Conservation (phyloP, 805 yeast genomes). For the Starmerella kuoi region DNA sequence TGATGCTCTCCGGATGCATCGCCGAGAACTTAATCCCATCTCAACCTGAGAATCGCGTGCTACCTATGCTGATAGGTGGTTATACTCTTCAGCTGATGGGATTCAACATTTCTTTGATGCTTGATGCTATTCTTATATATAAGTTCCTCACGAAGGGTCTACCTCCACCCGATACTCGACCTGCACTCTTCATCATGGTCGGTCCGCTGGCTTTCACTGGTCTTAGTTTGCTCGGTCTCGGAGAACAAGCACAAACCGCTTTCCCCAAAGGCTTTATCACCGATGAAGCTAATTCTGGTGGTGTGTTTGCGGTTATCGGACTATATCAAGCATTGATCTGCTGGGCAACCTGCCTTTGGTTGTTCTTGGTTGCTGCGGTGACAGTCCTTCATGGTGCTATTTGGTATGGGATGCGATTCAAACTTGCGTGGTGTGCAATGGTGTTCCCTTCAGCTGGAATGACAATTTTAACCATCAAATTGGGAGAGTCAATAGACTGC, state of each 20-base stretch:
- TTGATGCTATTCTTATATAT: not conserved
- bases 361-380: not conserved
- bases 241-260: not conserved
- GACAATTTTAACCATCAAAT: slow-evolving; percentile 2
- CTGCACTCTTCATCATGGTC: slow-evolving; percentile 6
- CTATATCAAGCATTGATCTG: slow-evolving; percentile 1
- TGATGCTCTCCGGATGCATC: slow-evolving; percentile 5
- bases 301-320: not conserved
- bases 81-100: slow-evolving; percentile 1
- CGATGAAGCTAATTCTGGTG: not conserved
- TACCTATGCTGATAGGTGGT: slow-evolving; percentile 4
- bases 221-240: not conserved
- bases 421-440: slow-evolving; percentile 6
- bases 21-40: not conserved
- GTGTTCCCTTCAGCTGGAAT: slow-evolving; percentile 6
- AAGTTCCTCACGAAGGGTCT: not conserved
- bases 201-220: slow-evolving; percentile 7
- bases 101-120: not conserved
- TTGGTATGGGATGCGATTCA: not conserved
- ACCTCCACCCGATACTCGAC: slow-evolving; percentile 1
- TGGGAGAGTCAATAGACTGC: slow-evolving; percentile 1
- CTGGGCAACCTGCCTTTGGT: slow-evolving; percentile 4
- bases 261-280: not conserved
- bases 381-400: not conserved
- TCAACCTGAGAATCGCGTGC: slow-evolving; percentile 1